A percentile compares a stretch with the other conserved stretches of the same genome.
Conservation (phyloP, 2,329 filamentous ascomycete species). For the Pseudogymnoascus sp. region DNA sequence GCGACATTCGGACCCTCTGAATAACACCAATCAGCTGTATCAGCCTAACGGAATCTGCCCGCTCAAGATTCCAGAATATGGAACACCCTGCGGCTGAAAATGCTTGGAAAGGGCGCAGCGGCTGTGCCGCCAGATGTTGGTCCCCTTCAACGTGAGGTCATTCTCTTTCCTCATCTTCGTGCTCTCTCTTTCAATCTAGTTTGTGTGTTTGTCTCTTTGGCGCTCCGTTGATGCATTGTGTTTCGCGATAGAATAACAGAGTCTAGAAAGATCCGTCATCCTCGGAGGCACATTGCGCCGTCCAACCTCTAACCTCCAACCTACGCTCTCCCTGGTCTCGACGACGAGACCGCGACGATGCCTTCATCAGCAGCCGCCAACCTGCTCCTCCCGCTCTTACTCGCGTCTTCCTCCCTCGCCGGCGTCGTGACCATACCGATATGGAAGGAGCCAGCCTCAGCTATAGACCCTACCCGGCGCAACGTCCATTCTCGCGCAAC, state of each 20-base stretch:
- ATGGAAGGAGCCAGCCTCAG: background rate
- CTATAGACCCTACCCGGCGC: background rate
- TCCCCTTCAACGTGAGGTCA: background rate
- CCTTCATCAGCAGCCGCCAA: background rate
- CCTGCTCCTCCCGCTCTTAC: background rate
- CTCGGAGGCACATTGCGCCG: background rate
- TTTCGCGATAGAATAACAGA: background rate
- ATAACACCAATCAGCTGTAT: background rate
- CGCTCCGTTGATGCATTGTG: background rate
- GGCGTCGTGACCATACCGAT: constrained; percentile 2
- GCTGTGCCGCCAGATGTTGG: background rate
- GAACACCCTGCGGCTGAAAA: constrained; percentile 1
- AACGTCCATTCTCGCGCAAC: background rate
- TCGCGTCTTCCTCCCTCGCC: background rate
- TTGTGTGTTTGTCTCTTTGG: background rate
- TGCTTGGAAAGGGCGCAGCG: background rate
- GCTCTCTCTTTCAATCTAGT: background rate
- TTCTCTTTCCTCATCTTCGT: background rate
- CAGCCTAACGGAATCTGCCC: background rate
- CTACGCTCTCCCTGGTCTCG: background rate
- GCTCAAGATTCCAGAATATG: background rate
- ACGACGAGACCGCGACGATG: background rate
- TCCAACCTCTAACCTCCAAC: background rate
- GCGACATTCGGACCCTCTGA: background rate
- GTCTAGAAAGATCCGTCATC: background rate